Conservation (phyloP, 1,284 basidiomycete species). For the Thecaphora frezii region DNA sequence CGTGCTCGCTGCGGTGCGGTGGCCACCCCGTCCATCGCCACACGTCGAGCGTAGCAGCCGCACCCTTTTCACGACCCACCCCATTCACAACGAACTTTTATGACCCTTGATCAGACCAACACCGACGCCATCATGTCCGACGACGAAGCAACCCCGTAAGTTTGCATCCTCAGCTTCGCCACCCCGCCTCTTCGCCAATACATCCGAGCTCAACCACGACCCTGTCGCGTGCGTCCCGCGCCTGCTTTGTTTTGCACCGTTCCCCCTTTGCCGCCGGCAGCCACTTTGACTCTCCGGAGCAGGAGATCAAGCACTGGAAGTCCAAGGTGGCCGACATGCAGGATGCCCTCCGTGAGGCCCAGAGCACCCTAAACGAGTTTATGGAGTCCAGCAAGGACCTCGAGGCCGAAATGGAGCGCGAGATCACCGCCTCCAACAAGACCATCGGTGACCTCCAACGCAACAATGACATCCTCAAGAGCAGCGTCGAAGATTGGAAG, state of each 20-base stretch:
- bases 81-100: no score
- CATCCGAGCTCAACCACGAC: background rate
- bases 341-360: slow-evolving; percentile 47
- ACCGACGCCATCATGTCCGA: slow-evolving; percentile 3
- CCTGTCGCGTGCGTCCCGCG: background rate
- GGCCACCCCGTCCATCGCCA: no score
- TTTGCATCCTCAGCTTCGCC: background rate
- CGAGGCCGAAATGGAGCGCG: slow-evolving; percentile 55
- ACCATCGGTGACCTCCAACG: slow-evolving; percentile 36
- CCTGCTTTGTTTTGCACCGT: background rate
- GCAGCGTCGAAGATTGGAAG: slow-evolving; percentile 55
- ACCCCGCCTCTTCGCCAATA: background rate
- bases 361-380: slow-evolving; percentile 50
- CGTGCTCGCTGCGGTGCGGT: no score
- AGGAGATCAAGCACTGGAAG: slow-evolving; percentile 51
- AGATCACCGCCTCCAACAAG: slow-evolving; percentile 36
- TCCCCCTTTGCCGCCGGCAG: slow-evolving; percentile 3
- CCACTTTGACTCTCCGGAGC: slow-evolving; percentile 41
- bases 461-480: slow-evolving; percentile 41
- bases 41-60: no score
- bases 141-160: slow-evolving; percentile 8
- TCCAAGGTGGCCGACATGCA: slow-evolving; percentile 48
- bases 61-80: no score
- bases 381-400: slow-evolving; percentile 55
- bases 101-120: no score